Evolutionary conservation across 2,329 filamentous ascomycete species (phyloP).

Genomic region (Aspergillus costaricaensis): DNA sequence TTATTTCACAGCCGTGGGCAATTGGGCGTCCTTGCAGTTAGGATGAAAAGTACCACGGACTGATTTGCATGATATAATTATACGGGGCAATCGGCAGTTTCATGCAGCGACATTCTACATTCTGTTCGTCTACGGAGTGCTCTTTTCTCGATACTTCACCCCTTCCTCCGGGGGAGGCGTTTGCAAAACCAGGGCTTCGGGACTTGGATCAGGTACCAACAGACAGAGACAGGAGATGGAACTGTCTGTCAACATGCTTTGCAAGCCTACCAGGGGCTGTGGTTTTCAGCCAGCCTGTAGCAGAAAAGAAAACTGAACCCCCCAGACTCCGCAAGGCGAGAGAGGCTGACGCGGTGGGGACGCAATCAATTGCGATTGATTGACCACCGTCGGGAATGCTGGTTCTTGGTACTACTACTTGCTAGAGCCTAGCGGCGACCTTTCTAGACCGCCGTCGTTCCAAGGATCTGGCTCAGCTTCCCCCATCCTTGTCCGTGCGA

Average conservation of each 20-base stretch:
- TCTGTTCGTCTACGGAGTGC: not conserved
- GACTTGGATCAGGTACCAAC: not conserved
- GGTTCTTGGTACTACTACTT: not conserved
- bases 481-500: conserved; percentile 15
- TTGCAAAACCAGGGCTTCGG: not conserved
- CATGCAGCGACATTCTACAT: not conserved
- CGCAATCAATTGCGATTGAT: conserved; percentile 1
- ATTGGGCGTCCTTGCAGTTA: conserved; percentile 1
- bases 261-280: not conserved
- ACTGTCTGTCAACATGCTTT: not conserved
- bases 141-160: not conserved
- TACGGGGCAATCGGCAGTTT: conserved; percentile 1
- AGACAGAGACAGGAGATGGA: not conserved
- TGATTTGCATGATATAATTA: conserved; percentile 1
- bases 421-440: conserved; percentile 13
- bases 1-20: not conserved
- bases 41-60: not conserved
- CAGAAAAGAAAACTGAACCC: not conserved
- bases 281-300: not conserved
- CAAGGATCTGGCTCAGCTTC: conserved; percentile 19
- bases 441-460: conserved; percentile 23
- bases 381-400: conserved; percentile 10
- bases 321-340: not conserved
- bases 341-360: conserved; percentile 11
- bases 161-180: not conserved